These are phyloP conservation scores for Lactarius pseudohatsudake DNA, from an alignment of 768 basidiomycete species.

Conservation along the genomic window DNA sequence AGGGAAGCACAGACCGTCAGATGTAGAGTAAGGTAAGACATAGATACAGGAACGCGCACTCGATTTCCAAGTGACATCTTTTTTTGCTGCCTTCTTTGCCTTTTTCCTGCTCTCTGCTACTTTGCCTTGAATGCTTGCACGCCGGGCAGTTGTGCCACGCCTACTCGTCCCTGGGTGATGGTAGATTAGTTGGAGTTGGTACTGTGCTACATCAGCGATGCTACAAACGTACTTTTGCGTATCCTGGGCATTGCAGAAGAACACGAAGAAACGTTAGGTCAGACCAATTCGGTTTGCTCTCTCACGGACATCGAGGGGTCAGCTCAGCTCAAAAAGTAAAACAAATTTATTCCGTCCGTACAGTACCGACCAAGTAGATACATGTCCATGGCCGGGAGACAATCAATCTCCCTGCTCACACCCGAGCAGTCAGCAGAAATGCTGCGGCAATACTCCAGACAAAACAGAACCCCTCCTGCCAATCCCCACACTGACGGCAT, in stretches of 20 bases:
- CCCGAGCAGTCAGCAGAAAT: conserved; percentile 17
- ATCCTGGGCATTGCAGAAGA: conserved; percentile 27
- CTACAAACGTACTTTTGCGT: conserved; percentile 31
- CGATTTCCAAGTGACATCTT: conserved; percentile 84
- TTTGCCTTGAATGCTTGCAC: conserved; percentile 73
- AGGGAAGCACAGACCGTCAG: conserved; percentile 4
- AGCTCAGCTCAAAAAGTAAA: neutral
- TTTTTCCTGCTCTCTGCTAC: conserved; percentile 77
- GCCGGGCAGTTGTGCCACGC: conserved; percentile 68
- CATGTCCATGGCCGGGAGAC: conserved; percentile 13
- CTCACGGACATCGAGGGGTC: neutral
- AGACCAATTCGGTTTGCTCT: neutral
- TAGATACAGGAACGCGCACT: conserved; percentile 50
- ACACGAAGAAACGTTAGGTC: neutral
- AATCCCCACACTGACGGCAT: too few relatives aligned
- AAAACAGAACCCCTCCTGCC: neutral
- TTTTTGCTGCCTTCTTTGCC: conserved; percentile 69
- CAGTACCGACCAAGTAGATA: conserved; percentile 6
- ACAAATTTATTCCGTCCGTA: conserved; percentile 4
- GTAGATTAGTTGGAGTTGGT: neutral
- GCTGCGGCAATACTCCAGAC: conserved; percentile 12
- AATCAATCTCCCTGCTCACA: conserved; percentile 14
- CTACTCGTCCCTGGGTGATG: conserved; percentile 72
- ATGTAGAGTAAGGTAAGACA: conserved; percentile 19
- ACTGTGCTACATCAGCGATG: neutral